Evolutionary conservation across 352 stramenopile species (phyloP).

Genomic region (Phytophthora meadii): DNA sequence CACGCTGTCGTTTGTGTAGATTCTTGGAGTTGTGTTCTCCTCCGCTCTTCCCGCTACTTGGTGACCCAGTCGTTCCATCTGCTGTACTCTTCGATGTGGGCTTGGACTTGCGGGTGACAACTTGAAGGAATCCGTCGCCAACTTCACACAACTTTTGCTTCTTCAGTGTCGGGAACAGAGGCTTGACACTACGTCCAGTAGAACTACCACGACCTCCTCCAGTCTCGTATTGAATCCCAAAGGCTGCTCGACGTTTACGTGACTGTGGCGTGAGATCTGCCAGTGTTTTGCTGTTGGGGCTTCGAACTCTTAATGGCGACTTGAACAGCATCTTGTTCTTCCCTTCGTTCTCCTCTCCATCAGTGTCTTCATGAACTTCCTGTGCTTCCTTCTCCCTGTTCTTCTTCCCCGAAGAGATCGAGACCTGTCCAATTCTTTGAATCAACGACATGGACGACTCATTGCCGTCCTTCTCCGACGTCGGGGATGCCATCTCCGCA

Average conservation of each 20-base stretch:
- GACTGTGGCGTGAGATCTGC: constrained; percentile 42
- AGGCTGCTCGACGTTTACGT: constrained; percentile 40
- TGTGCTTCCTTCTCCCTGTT: constrained; percentile 13
- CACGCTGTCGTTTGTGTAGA: constrained; percentile 53
- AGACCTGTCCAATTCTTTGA: constrained; percentile 80
- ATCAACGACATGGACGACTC: constrained; percentile 70
- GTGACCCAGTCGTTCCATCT: constrained; percentile 17
- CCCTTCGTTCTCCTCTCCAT: constrained; percentile 31
- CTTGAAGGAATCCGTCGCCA: constrained; percentile 43
- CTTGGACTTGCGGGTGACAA: constrained; percentile 53
- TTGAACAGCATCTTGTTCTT: constrained; percentile 22
- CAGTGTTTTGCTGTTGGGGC: constrained; percentile 26
- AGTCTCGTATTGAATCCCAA: constrained; percentile 25
- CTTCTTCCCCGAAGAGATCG: constrained; percentile 59
- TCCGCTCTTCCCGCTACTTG: constrained; percentile 22
- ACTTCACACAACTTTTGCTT: constrained; percentile 64
- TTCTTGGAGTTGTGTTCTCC: constrained; percentile 40
- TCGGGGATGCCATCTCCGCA: constrained; percentile 21
- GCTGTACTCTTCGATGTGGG: constrained; percentile 18
- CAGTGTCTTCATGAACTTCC: constrained; percentile 22
- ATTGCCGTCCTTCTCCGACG: constrained; percentile 38
- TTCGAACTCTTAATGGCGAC: constrained; percentile 30
- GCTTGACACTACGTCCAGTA: constrained; percentile 31
- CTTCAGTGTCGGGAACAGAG: constrained; percentile 55
- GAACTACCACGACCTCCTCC: constrained; percentile 21